Evolutionary conservation across 1,139 yeast genomes (phyloP), one percentile per base, ranked within the genome.

Genomic region (Candida sp.): DNA sequence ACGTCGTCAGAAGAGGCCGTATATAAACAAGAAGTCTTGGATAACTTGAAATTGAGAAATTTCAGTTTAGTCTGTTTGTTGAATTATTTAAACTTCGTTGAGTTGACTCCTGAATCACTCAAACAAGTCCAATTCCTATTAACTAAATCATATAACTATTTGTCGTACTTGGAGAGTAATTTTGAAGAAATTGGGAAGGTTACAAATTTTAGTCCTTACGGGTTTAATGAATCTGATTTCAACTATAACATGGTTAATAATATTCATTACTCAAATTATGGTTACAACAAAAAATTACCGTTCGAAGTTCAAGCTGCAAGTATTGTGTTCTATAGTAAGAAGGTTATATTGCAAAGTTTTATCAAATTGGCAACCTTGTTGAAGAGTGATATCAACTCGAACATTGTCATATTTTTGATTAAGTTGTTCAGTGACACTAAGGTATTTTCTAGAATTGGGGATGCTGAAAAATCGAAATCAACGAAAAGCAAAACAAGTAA

Each of bases 71-170:
- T 65, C 5, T 73, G 79, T 51, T 62, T 74, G 40, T 59, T 68
- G 43, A 73, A 72, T 44, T 73, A 73, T 44, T 60, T 73, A 43
- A 60, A 58, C 34, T 61, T 69, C 0, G 73, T 70, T 15, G 70
- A 70, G 6, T 56, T 69, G 36, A 62, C 75, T 0, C 76, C 77
- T 0, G 78, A 73, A 43, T 61, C 71, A 5, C 61, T 69, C 41
- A 72, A 70, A 50, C 78, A 70, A 45, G 56, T 73, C 27, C 77
- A 70, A 44, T 70, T 70, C 45, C 61, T 73, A 38, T 58, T 74
- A 44, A 64, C 73, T 2, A 74, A 73, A 46, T 63, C 78, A 0
- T 70, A 68, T 51, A 72, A 71, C 47, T 73, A 73, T 44, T 52
- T 73, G 43, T 65, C 72, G 3, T 70, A 64, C 43, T 60, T 73